Evolutionary conservation across 225 moss, liverwort and hornwort species (phyloP).

Genomic region (Physcomitrellopsis africana): DNA sequence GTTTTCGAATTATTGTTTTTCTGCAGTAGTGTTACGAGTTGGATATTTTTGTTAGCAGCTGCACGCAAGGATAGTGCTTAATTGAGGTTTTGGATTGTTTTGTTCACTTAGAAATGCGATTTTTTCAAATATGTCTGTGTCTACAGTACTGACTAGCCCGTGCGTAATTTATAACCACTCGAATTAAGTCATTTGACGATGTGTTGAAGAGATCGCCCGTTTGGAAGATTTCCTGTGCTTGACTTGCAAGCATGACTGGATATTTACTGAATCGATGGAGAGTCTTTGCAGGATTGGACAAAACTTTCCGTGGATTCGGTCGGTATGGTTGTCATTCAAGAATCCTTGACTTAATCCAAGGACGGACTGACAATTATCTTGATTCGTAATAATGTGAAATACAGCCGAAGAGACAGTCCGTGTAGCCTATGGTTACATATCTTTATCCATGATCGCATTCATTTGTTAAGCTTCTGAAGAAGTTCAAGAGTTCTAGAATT

Average conservation of each 20-base stretch:
- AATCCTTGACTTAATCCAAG: background rate
- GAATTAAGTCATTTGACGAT: background rate
- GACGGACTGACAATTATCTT: background rate
- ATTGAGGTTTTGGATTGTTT: background rate
- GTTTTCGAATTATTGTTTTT: background rate
- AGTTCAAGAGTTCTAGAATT: background rate
- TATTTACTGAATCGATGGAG: background rate
- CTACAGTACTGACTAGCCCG: background rate
- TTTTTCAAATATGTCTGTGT: background rate
- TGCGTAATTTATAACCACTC: too few species aligned
- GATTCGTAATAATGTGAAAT: background rate
- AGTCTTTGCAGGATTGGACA: constrained; percentile 14
- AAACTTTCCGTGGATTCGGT: background rate
- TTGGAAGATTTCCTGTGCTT: background rate
- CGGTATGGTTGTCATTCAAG: background rate
- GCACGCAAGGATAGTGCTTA: background rate
- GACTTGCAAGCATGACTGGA: background rate
- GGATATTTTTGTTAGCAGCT: background rate
- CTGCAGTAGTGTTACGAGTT: constrained; percentile 3
- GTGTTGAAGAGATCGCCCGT: background rate
- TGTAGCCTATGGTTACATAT: background rate
- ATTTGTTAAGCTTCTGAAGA: constrained; percentile 13
- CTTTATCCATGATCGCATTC: constrained; percentile 1
- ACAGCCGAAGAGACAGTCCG: background rate
- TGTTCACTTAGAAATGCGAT: background rate